Base-by-base conservation (phyloP, 495 filamentous ascomycete genomes). In the Achaetomiella virescens region DNA sequence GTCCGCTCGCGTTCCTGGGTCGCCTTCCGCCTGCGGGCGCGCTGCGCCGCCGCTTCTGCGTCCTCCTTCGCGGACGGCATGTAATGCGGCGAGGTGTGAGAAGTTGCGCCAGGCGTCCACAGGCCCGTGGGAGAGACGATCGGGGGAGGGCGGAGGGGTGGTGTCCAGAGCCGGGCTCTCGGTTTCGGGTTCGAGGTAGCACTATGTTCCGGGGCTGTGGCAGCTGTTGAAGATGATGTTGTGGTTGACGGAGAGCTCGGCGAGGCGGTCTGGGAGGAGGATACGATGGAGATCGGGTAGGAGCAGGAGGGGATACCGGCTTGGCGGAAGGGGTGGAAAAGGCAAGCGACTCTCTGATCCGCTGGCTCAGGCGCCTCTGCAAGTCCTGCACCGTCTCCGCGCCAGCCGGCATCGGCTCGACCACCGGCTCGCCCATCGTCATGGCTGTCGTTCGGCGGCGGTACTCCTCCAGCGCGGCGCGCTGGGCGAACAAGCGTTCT, bases 401-500 rank as follows among this genome's bases (percentile, higher is more conserved):
- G 37, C 31, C 49, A 20, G 52, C 58, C 24, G 35, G 14, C 12
- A 37, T 44, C 22, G 27, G 35, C 18, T 47, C 20, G 15, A 24
- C 5, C n/a, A n/a, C 24, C 14, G 37, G 9, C 12, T 14, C 21
- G 12, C 15, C 35, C 53, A 48, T 31, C 17, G 31, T 35, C 33
- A 56, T 49, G 31, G 44, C 55, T 24, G 61, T 51, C 15, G 38
- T 48, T 5, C 58, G 60, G 11, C 63, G 55, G 1, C 46, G 53
- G 46, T 63, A 65, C 12, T 68, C 61, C 3, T 56, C 41, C 43
- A 60, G 46, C 2, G 60, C 58, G 10, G 58, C 57, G 9, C 52
- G 56, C 59, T 65, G 54, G 24, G 57, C 64, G 43, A 69, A 70
- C 11, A 62, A 6, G 17, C 61, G 55, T 52, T 72, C 69, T 29